A percentile compares a stretch with the other conserved stretches of the same genome.
Evolutionary conservation across 2,329 filamentous ascomycete species (phyloP).

Genomic region (Phialophora verrucosa): DNA sequence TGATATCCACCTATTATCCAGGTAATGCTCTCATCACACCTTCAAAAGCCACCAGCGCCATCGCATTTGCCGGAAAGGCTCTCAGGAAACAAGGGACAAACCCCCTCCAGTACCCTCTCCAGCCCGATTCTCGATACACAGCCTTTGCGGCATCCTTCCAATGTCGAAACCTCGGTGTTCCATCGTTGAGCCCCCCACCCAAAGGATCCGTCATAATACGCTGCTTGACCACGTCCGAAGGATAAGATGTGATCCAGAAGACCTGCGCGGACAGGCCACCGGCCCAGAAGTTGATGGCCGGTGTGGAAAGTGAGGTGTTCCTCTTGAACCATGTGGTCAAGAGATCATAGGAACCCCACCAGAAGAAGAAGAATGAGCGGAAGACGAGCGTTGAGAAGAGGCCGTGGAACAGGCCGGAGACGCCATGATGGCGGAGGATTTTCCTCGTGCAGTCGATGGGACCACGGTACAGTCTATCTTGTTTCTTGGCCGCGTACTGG

Average conservation of each 20-base stretch:
- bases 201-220: slow-evolving; percentile 95
- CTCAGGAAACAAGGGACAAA: slow-evolving; percentile 92
- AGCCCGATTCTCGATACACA: slow-evolving; percentile 77
- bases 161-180: slow-evolving; percentile 68
- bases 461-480: slow-evolving; percentile 78
- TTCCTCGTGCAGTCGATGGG: slow-evolving; percentile 82
- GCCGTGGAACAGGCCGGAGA: slow-evolving; percentile 83
- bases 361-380: slow-evolving; percentile 93
- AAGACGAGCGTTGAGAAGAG: slow-evolving; percentile 85
- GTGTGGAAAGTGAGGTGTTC: slow-evolving; percentile 72
- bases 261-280: slow-evolving; percentile 90
- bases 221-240: slow-evolving; percentile 93
- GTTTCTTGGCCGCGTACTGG: slow-evolving; percentile 83
- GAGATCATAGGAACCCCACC: slow-evolving; percentile 95
- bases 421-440: slow-evolving; percentile 67
- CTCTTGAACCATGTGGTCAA: slow-evolving; percentile 71
- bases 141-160: slow-evolving; percentile 82
- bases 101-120: slow-evolving; percentile 85
- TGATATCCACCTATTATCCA: slow-evolving; percentile 35
- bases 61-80: slow-evolving; percentile 94
- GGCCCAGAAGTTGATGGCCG: slow-evolving; percentile 95
- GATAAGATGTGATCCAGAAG: slow-evolving; percentile 93
- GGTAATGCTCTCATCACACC: slow-evolving; percentile 74
- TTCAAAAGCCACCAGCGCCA: slow-evolving; percentile 92
- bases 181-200: slow-evolving; percentile 71